Evolutionary conservation across 179 eudicot genomes (phyloP), one percentile per base, ranked within the genome.

Genomic region (Silene vulgaris): DNA sequence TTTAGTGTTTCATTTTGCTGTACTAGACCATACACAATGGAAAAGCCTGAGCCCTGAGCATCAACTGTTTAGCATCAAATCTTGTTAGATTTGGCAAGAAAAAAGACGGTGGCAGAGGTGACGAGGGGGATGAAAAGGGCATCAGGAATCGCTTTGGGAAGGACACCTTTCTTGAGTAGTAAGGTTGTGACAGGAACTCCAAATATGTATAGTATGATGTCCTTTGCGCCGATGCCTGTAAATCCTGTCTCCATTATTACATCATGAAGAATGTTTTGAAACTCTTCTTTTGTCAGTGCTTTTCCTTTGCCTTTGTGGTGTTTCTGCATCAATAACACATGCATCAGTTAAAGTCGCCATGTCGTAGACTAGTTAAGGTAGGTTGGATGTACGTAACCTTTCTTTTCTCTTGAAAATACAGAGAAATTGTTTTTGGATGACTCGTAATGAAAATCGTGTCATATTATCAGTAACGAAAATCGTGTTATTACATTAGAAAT

Each of bases 211-310:
- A 91, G 66, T 2, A 89, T 56, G 14, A 87, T 76, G 62, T 89
- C 97, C 65, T 85, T 89, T 21, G 86, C 88, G 23, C 96, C 96
- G 23, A 79, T 64, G 0, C 90, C 89, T 0, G 90, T 83, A 11
- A 91, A 80, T 35, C 93, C 90, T 14, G 88, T 82, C 40, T 88
- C 76, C 29, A 83, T 16, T 56, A 91, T 78, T 66, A 88, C 81
- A 62, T 87, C 93, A 52, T 82, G 71, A 4, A 89, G 87, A 16
- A 91, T 88, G n/a, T 69, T 84, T 50, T 85, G 82, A 66, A 89
- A 90, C 54, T 90, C 91, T 61, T 89, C 90, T 77, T 84, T 84
- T 23, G 76, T 79, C 76, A 87, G 48, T 11, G 82, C 0, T 19
- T 75, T 78, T 1, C 77, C 86, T 73, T 69, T 81, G 4, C 77